These are phyloP conservation scores for Pleurotus giganteus DNA, from an alignment of 768 basidiomycete species.

Conservation along the genomic window DNA sequence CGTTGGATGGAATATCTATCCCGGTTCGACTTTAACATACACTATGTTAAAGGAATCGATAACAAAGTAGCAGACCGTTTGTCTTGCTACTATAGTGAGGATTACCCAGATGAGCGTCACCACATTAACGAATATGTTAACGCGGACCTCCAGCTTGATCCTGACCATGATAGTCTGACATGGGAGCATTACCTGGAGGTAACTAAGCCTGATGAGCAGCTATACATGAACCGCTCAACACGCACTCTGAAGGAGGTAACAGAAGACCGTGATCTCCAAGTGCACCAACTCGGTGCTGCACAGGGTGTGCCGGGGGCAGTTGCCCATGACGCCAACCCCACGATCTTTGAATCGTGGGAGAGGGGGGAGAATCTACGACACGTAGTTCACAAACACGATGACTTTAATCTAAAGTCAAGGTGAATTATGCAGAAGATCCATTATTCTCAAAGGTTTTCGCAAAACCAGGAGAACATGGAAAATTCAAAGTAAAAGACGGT, in stretches of 20 bases:
- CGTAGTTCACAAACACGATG: background rate
- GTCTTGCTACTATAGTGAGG: constrained; percentile 23
- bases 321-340: background rate
- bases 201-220: too few relatives aligned
- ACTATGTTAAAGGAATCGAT: constrained; percentile 18
- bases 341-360: background rate
- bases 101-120: constrained; percentile 11
- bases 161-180: constrained; percentile 10
- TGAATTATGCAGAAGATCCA: background rate
- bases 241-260: too few relatives aligned
- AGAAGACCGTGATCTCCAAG: too few relatives aligned
- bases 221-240: too few relatives aligned
- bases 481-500: background rate
- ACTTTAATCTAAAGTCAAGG: background rate
- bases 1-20: constrained; percentile 27
- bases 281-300: too few relatives aligned
- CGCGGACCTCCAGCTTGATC: constrained; percentile 17
- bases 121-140: constrained; percentile 12
- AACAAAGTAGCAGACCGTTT: constrained; percentile 29
- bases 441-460: background rate
- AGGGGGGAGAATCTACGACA: background rate
- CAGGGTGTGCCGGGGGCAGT: too few relatives aligned
- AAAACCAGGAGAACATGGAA: background rate
- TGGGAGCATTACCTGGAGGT: background rate
- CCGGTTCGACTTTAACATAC: constrained; percentile 22